These are phyloP conservation scores for Colletotrichum viniferum DNA, from an alignment of 2,329 filamentous ascomycete genomes.

Conservation along the genomic window DNA sequence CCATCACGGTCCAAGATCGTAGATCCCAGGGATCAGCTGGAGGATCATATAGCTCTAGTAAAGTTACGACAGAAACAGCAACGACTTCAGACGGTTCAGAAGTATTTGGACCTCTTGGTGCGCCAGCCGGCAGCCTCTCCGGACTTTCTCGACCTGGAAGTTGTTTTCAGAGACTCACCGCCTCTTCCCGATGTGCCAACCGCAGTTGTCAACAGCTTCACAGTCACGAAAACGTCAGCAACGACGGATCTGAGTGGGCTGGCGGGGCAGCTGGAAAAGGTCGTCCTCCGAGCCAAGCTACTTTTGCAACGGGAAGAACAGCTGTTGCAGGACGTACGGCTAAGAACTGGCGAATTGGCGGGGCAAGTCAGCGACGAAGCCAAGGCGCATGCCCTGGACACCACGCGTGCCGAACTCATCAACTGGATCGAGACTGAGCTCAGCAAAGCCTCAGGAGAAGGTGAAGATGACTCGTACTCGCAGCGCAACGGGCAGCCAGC, in stretches of 20 bases:
- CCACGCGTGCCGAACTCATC: constrained; percentile 64
- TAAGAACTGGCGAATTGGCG: not conserved
- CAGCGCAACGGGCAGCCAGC: constrained; percentile 22
- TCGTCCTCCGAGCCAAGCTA: constrained; percentile 62
- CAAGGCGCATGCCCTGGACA: constrained; percentile 58
- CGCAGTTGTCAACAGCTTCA: constrained; percentile 55
- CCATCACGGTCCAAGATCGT: constrained; percentile 14
- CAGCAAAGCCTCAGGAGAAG: constrained; percentile 49
- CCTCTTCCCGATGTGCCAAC: constrained; percentile 56
- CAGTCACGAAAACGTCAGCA: constrained; percentile 41
- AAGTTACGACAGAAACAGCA: constrained; percentile 57
- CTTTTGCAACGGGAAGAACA: constrained; percentile 61
- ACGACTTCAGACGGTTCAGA: constrained; percentile 53
- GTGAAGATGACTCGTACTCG: constrained; percentile 21
- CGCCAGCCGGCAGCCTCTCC: constrained; percentile 56
- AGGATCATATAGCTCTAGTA: constrained; percentile 55
- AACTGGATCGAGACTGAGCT: constrained; percentile 70
- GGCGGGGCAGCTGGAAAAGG: constrained; percentile 59
- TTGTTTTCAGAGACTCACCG: constrained; percentile 48
- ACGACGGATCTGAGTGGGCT: constrained; percentile 51
- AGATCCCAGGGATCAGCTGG: constrained; percentile 35
- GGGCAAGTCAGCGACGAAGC: constrained; percentile 42
- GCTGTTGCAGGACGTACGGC: constrained; percentile 47
- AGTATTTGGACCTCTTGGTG: constrained; percentile 53
- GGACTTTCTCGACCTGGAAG: constrained; percentile 53